These are phyloP conservation scores for Galium porrigens DNA, from an alignment of 305 asterid species.

Conservation along the genomic window DNA sequence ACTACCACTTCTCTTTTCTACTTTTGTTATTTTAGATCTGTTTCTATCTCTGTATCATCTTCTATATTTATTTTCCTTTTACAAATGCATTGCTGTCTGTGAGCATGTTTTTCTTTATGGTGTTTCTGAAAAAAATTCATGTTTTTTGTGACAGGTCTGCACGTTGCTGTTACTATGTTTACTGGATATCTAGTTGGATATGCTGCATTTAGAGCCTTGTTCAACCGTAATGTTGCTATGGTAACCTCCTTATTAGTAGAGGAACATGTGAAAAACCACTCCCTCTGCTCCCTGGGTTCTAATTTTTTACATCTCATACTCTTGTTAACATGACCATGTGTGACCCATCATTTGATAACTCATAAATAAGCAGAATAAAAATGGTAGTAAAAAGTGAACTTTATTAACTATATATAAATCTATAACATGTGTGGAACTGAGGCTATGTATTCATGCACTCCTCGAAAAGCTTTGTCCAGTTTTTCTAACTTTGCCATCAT, in stretches of 20 bases:
- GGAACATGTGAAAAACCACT: background rate
- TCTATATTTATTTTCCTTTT: background rate
- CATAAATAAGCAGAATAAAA: background rate
- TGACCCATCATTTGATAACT: background rate
- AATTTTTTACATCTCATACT: background rate
- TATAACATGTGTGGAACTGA: background rate
- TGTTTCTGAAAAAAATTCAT: background rate
- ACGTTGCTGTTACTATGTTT: conserved; percentile 68
- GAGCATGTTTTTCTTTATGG: background rate
- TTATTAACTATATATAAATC: background rate
- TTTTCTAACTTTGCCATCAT: background rate
- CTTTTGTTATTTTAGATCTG: background rate
- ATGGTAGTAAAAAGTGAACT: background rate
- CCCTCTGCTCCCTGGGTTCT: background rate
- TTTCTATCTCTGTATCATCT: background rate
- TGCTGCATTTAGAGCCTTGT: conserved; percentile 82
- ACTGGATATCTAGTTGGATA: conserved; percentile 77
- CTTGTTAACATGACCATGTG: background rate
- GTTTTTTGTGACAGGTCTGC: conserved; percentile 47
- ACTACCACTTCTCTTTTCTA: background rate
- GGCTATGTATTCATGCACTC: background rate
- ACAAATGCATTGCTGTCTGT: background rate
- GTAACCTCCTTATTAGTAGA: conserved; percentile 24
- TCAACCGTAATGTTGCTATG: conserved; percentile 59
- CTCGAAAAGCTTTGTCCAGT: background rate